Percentiles rank a stretch among this genome's conserved stretches.
These are phyloP conservation scores for Uromyces viciae-fabae DNA, from an alignment of 1,284 basidiomycete genomes.

Conservation along the genomic window DNA sequence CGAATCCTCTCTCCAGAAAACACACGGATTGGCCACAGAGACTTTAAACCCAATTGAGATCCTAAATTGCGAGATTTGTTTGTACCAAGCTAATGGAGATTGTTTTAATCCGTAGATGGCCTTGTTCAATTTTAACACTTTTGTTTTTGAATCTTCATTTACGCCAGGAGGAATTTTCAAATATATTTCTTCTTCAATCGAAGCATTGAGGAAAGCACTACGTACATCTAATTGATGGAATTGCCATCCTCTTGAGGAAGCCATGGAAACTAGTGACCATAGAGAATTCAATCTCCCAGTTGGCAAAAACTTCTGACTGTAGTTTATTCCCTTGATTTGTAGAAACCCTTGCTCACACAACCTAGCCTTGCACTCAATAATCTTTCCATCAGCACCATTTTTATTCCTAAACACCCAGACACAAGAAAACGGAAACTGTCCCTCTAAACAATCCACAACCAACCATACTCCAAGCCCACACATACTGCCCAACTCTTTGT, in stretches of 20 bases:
- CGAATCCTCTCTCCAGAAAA: background rate
- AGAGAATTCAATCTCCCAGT: background rate
- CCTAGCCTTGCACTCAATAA: background rate
- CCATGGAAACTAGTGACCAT: background rate
- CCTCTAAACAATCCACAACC: too few relatives aligned
- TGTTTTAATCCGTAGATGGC: background rate
- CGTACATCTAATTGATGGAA: constrained; percentile 16
- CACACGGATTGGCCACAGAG: background rate
- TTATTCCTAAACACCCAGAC: background rate
- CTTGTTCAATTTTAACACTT: background rate
- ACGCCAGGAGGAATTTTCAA: background rate
- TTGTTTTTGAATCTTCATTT: too few relatives aligned
- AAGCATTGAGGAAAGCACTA: background rate
- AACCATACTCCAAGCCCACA: too few relatives aligned
- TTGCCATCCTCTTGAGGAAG: background rate
- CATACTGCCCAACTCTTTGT: too few relatives aligned
- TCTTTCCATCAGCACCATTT: background rate
- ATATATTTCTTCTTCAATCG: background rate
- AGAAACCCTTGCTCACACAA: background rate
- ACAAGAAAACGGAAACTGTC: background rate
- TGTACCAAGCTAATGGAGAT: background rate
- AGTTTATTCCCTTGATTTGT: constrained; percentile 10
- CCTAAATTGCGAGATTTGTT: background rate
- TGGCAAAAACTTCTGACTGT: background rate
- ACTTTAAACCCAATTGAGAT: background rate